These are phyloP conservation scores for Aspergillus melleus DNA, from an alignment of 2,329 filamentous ascomycete genomes.

Conservation along the genomic window DNA sequence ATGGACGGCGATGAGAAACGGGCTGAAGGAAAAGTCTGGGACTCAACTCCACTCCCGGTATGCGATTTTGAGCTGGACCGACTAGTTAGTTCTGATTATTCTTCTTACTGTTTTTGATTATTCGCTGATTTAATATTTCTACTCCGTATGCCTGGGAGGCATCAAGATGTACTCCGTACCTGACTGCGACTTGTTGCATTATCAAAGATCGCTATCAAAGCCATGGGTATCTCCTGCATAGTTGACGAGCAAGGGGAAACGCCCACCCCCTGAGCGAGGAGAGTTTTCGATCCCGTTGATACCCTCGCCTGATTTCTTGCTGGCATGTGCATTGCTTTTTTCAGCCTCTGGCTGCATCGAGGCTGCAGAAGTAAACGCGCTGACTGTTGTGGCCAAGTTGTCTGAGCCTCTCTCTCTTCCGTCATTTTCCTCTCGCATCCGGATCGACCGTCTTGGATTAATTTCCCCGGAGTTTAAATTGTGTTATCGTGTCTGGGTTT, in stretches of 20 bases:
- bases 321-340: slow-evolving; percentile 4
- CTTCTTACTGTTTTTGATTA: background rate
- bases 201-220: too few relatives aligned
- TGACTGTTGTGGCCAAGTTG: slow-evolving; percentile 9
- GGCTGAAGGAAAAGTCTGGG: slow-evolving; percentile 7
- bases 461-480: background rate
- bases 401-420: slow-evolving; percentile 11
- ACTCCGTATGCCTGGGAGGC: too few relatives aligned
- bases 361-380: slow-evolving; percentile 14
- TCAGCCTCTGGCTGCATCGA: slow-evolving; percentile 17
- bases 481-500: background rate
- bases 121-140: background rate
- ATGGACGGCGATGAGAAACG: slow-evolving; percentile 12
- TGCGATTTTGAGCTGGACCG: slow-evolving; percentile 18
- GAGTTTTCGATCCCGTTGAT: background rate
- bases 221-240: background rate
- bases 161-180: too few relatives aligned
- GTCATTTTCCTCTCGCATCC: background rate
- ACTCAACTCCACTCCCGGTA: slow-evolving; percentile 8
- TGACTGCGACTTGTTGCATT: too few relatives aligned
- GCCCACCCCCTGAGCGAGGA: background rate
- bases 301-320: background rate
- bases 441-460: background rate
- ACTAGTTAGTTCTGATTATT: slow-evolving; percentile 1
- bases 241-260: background rate